phyloP scores from a whole-genome alignment of 129 eudicot genomes.

The Erigeron canadensis region DNA sequence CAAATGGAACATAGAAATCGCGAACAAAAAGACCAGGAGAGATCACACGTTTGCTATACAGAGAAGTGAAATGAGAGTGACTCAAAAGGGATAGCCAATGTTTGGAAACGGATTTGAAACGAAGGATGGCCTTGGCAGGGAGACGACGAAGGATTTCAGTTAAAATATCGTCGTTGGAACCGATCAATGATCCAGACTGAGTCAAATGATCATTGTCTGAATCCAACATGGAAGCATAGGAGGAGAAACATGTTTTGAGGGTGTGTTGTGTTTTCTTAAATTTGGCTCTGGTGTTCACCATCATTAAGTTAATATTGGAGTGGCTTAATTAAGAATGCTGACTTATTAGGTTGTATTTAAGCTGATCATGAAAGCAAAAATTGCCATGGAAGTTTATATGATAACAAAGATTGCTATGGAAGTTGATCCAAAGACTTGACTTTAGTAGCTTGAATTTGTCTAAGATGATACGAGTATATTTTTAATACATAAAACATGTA shows the following conservation, averaged over 20 bases:
- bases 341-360: too few species aligned
- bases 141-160: conserved; percentile 22
- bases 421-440: too few species aligned
- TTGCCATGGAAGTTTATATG: too few species aligned
- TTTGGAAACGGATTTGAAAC: conserved; percentile 24
- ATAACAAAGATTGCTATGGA: too few species aligned
- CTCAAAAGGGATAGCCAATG: conserved; percentile 25
- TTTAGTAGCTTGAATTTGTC: too few species aligned
- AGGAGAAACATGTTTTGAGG: not conserved
- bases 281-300: conserved; percentile 22
- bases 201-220: not conserved
- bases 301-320: not conserved
- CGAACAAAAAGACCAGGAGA: conserved; percentile 20
- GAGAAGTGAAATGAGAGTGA: not conserved
- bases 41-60: not conserved
- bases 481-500: too few species aligned
- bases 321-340: too few species aligned
- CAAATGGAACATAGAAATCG: conserved; percentile 21
- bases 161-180: not conserved
- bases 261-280: not conserved
- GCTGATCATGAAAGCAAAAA: too few species aligned
- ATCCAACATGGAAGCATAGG: too few species aligned
- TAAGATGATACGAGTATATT: too few species aligned
- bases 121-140: conserved; percentile 12
- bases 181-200: not conserved